Evolutionary conservation across 2,329 filamentous ascomycete genomes (phyloP), one percentile per base, ranked within the genome.

Genomic region (Ramularia endophylla): DNA sequence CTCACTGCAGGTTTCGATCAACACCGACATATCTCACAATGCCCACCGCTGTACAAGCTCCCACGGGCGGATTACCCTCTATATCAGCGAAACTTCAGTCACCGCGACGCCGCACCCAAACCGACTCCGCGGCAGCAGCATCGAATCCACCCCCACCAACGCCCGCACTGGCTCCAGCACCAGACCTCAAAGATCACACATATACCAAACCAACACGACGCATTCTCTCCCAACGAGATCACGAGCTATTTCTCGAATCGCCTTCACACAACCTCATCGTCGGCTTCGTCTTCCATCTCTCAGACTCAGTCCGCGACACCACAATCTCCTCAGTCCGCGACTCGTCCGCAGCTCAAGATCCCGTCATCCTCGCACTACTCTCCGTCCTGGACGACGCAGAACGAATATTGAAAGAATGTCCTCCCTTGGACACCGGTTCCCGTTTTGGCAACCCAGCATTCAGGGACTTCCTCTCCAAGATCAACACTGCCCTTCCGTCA

Each of bases 391-490:
- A 83, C 25, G 74, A 81, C 40, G 78, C 85, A 7, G 80, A 87
- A 39, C 64, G 69, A 4, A 71, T 90, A 1, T 73, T 94, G 4
- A 67, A 73, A 11, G 68, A 74, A 38, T 81, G 83, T 38, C 92
- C 92, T 1, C 83, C 92, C 0, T 75, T 90, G 52, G 88, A 97
- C 50, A 85, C 89, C 34, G 88, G 88, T 33, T 95, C 88, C 7
- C 78, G 92, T 18, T 98, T 98, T 63, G 94, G 92, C 34, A 98
- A 98, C 67, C 89, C 88, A 53, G 80, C 85, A 2, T 98, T 98
- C 67, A 80, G 87, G 36, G 74, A 77, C 43, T 89, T 94, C 57
- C 75, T 95, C 41, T 85, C 87, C 61, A 76, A 78, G 33, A 68
- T 85, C 13, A 62, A 61, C 15, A 48, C 54, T 2, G 63, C 65